A percentile compares a stretch with the other conserved stretches of the same genome.
Evolutionary conservation across 192 early-diverging fungal species (phyloP).

Genomic region (Tieghemiomyces parasiticus): DNA sequence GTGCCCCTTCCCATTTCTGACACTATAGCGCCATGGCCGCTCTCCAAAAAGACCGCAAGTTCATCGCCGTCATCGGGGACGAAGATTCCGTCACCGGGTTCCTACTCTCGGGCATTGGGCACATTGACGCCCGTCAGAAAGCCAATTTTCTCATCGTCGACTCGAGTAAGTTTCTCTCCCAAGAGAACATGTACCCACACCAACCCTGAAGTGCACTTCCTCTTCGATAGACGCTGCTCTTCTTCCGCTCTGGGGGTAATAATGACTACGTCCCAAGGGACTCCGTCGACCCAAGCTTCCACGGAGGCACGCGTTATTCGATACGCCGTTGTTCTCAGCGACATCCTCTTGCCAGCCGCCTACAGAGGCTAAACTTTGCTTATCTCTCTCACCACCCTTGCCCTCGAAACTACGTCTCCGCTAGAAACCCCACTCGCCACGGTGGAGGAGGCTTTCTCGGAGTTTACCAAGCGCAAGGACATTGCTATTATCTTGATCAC

Average conservation of each 20-base stretch:
- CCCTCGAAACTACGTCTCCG: background rate
- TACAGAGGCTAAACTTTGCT: background rate
- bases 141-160: slow-evolving; percentile 96
- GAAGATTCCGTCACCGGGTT: slow-evolving; percentile 92
- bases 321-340: too few species aligned
- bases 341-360: too few species aligned
- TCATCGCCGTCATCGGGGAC: slow-evolving; percentile 50
- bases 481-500: slow-evolving; percentile 97
- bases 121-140: slow-evolving; percentile 82
- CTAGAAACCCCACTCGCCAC: slow-evolving; percentile 55
- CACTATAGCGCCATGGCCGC: slow-evolving; percentile 9
- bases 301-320: too few species aligned
- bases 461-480: slow-evolving; percentile 85
- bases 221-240: too few species aligned
- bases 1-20: too few species aligned
- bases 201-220: too few species aligned
- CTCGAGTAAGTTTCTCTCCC: slow-evolving; percentile 44
- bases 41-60: slow-evolving; percentile 36
- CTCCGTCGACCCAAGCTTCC: too few species aligned
- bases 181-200: too few species aligned
- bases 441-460: slow-evolving; percentile 67
- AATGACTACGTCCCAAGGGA: too few species aligned
- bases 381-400: too few species aligned
- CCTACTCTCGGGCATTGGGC: slow-evolving; percentile 92
- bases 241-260: too few species aligned